phyloP scores from a whole-genome alignment of 1,284 basidiomycete species.

The Coniophora puteana region DNA sequence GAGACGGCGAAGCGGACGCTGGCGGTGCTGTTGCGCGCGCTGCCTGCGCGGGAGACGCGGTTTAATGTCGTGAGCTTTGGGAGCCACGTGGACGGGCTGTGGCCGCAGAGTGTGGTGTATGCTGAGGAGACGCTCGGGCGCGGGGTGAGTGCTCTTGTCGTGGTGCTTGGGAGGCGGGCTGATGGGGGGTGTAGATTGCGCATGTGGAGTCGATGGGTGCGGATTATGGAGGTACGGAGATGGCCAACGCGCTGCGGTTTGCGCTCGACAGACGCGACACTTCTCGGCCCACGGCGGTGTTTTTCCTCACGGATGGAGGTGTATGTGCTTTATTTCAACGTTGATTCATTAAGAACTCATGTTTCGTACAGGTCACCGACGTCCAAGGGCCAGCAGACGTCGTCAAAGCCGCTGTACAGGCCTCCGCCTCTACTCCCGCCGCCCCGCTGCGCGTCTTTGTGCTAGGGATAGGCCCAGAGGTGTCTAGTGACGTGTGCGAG shows the following conservation, averaged over 20 bases:
- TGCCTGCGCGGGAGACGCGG: slow-evolving; percentile 27
- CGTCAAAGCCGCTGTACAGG: slow-evolving; percentile 28
- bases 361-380: no score
- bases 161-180: not conserved
- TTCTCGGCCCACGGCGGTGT: slow-evolving; percentile 39
- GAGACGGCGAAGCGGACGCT: slow-evolving; percentile 34
- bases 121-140: slow-evolving; percentile 25
- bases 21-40: slow-evolving; percentile 27
- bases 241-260: slow-evolving; percentile 31
- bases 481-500: slow-evolving; percentile 48
- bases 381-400: no score
- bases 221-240: slow-evolving; percentile 46
- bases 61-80: slow-evolving; percentile 56
- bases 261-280: slow-evolving; percentile 16
- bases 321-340: no score
- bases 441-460: slow-evolving; percentile 46
- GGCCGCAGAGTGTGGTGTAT: slow-evolving; percentile 33
- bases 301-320: slow-evolving; percentile 55
- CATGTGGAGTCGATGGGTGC: slow-evolving; percentile 36
- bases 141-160: slow-evolving; percentile 36
- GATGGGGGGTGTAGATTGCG: slow-evolving; percentile 19
- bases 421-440: slow-evolving; percentile 13
- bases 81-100: slow-evolving; percentile 25
- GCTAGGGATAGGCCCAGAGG: slow-evolving; percentile 49
- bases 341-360: no score